Evolutionary conservation across 371 early-diverging fungal species (phyloP).

Genomic region (Mucor mucedo): DNA sequence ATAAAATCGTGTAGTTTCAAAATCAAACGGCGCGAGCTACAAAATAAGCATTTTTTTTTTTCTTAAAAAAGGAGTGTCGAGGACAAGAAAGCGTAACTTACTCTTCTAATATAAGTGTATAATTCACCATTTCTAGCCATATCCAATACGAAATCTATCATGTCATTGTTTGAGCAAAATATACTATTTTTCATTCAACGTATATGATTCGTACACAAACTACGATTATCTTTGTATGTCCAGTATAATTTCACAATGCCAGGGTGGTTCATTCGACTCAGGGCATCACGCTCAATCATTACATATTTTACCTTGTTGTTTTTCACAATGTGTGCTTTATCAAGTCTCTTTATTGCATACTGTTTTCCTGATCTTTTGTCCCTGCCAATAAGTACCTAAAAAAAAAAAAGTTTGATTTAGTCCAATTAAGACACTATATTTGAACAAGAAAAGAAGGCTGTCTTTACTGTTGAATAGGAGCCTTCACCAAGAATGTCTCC

Average conservation of each 20-base stretch:
- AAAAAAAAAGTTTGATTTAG: not conserved
- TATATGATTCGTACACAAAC: constrained; percentile 65
- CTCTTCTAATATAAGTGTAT: constrained; percentile 74
- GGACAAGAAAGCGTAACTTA: constrained; percentile 21
- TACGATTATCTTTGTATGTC: constrained; percentile 91
- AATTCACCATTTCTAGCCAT: constrained; percentile 91
- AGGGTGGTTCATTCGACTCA: constrained; percentile 86
- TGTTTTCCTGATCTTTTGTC: constrained; percentile 68
- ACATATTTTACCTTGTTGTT: constrained; percentile 96
- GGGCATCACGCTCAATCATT: constrained; percentile 88
- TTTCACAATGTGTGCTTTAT: constrained; percentile 91
- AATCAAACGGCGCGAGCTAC: constrained; percentile 75
- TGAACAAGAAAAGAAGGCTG: not conserved
- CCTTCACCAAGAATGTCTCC: constrained; percentile 91
- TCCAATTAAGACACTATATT: not conserved
- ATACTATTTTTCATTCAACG: too few relatives aligned
- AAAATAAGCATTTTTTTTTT: not conserved
- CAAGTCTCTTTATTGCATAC: constrained; percentile 93
- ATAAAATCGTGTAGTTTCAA: constrained; percentile 79
- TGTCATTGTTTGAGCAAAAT: not conserved
- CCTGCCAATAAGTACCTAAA: constrained; percentile 71
- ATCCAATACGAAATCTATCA: constrained; percentile 86
- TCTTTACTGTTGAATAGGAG: constrained; percentile 90
- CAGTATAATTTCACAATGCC: constrained; percentile 90
- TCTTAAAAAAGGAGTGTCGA: not conserved